A percentile compares a stretch with the other conserved stretches of the same genome.
Conservation (phyloP, 768 basidiomycete species). For the Polyporus arcularius region DNA sequence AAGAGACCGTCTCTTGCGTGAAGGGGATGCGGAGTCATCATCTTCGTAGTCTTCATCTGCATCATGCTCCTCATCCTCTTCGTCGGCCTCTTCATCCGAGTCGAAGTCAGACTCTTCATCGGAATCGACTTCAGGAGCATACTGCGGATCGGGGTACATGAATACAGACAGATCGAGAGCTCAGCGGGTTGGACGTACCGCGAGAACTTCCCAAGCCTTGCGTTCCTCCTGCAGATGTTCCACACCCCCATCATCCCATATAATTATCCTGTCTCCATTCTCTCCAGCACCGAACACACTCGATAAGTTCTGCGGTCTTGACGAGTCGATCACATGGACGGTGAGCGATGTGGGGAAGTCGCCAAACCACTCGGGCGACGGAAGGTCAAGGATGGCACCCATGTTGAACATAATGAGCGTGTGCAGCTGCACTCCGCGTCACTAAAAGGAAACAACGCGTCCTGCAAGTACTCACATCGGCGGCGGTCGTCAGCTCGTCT, state of each 20-base stretch:
- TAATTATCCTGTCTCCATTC: slow-evolving; percentile 69
- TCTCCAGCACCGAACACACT: slow-evolving; percentile 79
- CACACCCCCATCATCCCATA: slow-evolving; percentile 92
- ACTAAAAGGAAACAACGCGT: neutral
- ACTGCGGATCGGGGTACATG: slow-evolving; percentile 44
- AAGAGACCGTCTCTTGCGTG: slow-evolving; percentile 52
- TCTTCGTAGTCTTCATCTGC: slow-evolving; percentile 50
- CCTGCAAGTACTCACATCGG: slow-evolving; percentile 53
- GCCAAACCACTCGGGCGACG: slow-evolving; percentile 75
- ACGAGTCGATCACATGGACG: slow-evolving; percentile 94
- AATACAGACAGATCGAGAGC: neutral
- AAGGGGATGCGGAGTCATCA: slow-evolving; percentile 38
- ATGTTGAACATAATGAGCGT: slow-evolving; percentile 92
- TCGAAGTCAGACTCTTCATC: slow-evolving; percentile 57
- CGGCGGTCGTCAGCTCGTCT: slow-evolving; percentile 63
- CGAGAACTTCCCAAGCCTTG: slow-evolving; percentile 82
- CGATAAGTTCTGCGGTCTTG: slow-evolving; percentile 84
- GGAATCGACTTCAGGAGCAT: slow-evolving; percentile 74
- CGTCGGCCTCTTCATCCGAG: slow-evolving; percentile 40
- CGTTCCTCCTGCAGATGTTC: slow-evolving; percentile 68
- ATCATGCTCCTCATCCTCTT: slow-evolving; percentile 44
- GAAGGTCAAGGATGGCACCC: slow-evolving; percentile 85
- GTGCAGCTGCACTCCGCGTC: slow-evolving; percentile 57
- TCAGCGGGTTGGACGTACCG: slow-evolving; percentile 48
- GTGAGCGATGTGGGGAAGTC: slow-evolving; percentile 61